A percentile compares a stretch with the other conserved stretches of the same genome.
Evolutionary conservation across 805 yeast species (phyloP).

Genomic region (Metschnikowia amazonensis): DNA sequence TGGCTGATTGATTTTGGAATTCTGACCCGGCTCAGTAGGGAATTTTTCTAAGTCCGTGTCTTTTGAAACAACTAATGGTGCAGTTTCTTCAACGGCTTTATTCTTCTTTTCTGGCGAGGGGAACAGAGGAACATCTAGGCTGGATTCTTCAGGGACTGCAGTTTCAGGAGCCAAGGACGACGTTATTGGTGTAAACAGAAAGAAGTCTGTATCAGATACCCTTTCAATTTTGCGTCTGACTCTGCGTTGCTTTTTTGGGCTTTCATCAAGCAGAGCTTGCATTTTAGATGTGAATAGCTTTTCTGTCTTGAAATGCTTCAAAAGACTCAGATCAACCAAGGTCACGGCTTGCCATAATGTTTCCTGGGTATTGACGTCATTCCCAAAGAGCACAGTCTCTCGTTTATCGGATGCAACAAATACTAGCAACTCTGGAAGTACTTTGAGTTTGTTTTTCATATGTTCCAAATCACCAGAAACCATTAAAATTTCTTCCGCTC

Average conservation of each 20-base stretch:
- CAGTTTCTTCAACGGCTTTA: not conserved
- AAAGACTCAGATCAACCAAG: slow-evolving; percentile 1
- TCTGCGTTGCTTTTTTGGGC: slow-evolving; percentile 15
- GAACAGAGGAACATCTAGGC: not conserved
- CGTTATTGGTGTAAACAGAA: slow-evolving; percentile 23
- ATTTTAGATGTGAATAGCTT: not conserved
- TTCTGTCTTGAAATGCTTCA: not conserved
- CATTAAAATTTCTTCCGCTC: slow-evolving; percentile 1
- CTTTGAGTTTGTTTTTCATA: not conserved
- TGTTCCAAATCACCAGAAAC: not conserved
- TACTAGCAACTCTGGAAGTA: not conserved
- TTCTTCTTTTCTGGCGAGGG: not conserved
- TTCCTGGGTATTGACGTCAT: slow-evolving; percentile 3
- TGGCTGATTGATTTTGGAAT: not conserved
- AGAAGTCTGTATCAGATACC: slow-evolving; percentile 33
- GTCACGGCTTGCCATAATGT: slow-evolving; percentile 15
- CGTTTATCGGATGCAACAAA: not conserved
- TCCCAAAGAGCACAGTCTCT: not conserved
- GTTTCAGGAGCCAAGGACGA: slow-evolving; percentile 2
- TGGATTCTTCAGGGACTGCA: not conserved
- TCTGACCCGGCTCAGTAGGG: not conserved
- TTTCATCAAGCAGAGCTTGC: not conserved
- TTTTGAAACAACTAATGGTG: not conserved
- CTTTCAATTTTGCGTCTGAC: slow-evolving; percentile 32
- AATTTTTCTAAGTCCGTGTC: not conserved